Evolutionary conservation across 768 basidiomycete genomes (phyloP), one percentile per base, ranked within the genome.

Genomic region (Pholiota microspora): DNA sequence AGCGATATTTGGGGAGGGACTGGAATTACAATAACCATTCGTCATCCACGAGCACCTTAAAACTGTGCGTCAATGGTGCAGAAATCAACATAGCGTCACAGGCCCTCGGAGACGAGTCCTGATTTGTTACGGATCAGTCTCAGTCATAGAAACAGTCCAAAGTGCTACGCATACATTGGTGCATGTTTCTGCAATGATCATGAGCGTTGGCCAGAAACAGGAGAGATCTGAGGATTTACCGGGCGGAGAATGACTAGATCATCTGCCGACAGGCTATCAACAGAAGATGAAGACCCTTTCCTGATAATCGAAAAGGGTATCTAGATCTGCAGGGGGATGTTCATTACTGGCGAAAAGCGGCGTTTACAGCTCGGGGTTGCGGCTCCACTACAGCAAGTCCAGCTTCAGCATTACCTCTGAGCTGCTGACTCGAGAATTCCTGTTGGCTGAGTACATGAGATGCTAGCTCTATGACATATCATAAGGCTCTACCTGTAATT

Each of bases 161-260:
- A 47, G 40, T 57, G 55, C 55, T 46, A 56, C 51, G 52, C 51
- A 49, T 24, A 58, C 54, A 53, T 56, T 55, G 52, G 46, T 49
- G 56, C 56, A 36, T 54, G 59, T 59, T 53, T 53, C 49, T 56
- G 52, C 58, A 60, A 61, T 58, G 59, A 62, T 61, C 60, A 56
- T 63, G 64, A 63, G 64, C 64, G 64, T 65, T 57, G 58, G 58
- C 58, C 57, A 62, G 62, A 65, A 65, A 65, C 64, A 61, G 55
- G 56, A 60, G 60, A 62, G 59, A 61, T 62, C 59, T 56, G 45
- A 49, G 53, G 55, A 55, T 52, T 56, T 58, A 55, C 31, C 60
- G 54, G 51, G 40, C 34, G 60, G 54, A 58, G 49, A 59, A 56
- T 58, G 64, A 57, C 45, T 48, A 63, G 64, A 65, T 65, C 60